Conservation (phyloP, 169 alveolate genomes). For the Sarcocystis neurona region DNA sequence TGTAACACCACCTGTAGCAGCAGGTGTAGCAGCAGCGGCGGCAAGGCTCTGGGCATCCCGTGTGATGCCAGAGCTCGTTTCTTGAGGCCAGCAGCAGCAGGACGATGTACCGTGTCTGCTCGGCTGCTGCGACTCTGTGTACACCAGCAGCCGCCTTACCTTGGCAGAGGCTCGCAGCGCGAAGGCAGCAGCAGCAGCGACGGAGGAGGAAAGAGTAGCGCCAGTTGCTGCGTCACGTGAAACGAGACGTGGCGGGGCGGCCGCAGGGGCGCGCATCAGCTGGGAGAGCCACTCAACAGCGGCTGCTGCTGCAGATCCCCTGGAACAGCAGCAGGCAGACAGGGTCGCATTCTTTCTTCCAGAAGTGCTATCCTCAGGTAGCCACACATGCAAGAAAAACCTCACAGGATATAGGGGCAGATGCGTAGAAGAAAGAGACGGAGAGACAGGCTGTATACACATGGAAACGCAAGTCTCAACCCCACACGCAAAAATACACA, state of each 20-base stretch:
- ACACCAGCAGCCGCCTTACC: too few relatives aligned
- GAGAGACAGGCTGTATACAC: background rate
- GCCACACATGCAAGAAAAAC: background rate
- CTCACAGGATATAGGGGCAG: background rate
- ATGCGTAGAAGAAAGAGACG: background rate
- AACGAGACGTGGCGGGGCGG: background rate
- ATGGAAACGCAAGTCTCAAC: background rate
- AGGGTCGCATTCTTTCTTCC: background rate
- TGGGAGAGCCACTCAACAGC: background rate
- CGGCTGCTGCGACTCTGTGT: too few relatives aligned
- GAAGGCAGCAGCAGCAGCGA: background rate
- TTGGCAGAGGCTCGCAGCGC: conserved; percentile 14
- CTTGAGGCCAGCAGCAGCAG: too few relatives aligned
- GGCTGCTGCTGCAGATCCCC: background rate
- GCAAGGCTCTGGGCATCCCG: too few relatives aligned
- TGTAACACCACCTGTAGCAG: too few relatives aligned
- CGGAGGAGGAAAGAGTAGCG: background rate
- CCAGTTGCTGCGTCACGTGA: background rate
- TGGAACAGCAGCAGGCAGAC: background rate
- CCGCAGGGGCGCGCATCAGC: background rate
- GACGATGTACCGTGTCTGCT: too few relatives aligned
- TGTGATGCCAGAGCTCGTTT: too few relatives aligned
- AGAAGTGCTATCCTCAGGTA: background rate
- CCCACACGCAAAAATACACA: background rate
- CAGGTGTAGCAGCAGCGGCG: too few relatives aligned